Conservation (phyloP, 176 grass and related monocot genomes). For the Ampelocalamus luodianensis region DNA sequence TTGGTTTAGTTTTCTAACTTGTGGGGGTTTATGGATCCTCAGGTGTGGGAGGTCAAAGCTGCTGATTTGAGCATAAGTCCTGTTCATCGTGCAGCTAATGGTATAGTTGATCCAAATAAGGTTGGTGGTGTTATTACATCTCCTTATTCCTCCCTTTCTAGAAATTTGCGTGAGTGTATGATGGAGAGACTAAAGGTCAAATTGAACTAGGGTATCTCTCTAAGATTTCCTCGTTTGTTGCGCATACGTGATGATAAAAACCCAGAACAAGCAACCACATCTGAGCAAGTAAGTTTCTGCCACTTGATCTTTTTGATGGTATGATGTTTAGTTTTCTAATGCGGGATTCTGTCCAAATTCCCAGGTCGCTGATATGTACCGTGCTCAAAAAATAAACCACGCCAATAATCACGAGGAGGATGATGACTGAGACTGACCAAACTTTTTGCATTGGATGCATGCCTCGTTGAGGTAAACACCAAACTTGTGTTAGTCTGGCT, state of each 20-base stretch:
- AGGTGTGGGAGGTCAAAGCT: conserved; percentile 99
- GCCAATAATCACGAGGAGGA: conserved; percentile 74
- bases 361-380: conserved; percentile 93
- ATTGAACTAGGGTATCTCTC: conserved; percentile 85
- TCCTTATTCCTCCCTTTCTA: background rate
- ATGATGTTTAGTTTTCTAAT: conserved; percentile 32
- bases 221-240: conserved; percentile 91
- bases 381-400: conserved; percentile 92
- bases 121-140: conserved; percentile 44
- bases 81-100: conserved; percentile 95
- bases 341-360: conserved; percentile 27
- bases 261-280: conserved; percentile 83
- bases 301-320: background rate
- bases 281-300: conserved; percentile 71
- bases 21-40: background rate
- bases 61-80: conserved; percentile 99
- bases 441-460: background rate
- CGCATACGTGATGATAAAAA: conserved; percentile 87
- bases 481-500: background rate
- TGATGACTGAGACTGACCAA: conserved; percentile 64
- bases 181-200: conserved; percentile 34
- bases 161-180: conserved; percentile 8
- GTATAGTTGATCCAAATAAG: conserved; percentile 91
- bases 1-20: conserved; percentile 9
- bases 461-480: conserved; percentile 31